Percentiles rank a stretch among this genome's conserved stretches.
phyloP scores from a whole-genome alignment of 768 basidiomycete species.

The Suillus clintonianus region DNA sequence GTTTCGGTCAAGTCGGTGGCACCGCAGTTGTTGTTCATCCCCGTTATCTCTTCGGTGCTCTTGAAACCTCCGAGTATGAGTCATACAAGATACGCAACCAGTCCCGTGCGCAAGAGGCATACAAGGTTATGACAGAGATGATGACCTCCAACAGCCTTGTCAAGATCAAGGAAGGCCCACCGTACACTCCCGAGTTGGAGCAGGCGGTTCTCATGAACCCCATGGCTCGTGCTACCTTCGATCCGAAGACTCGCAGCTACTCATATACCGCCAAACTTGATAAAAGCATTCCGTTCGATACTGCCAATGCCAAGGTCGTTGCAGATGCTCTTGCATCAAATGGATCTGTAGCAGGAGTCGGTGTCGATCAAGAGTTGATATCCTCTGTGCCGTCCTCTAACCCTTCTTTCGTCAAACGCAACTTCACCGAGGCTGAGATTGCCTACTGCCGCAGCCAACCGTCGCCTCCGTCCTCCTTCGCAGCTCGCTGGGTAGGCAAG shows the following conservation, averaged over 20 bases:
- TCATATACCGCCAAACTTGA: slow-evolving; percentile 70
- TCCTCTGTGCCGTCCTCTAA: slow-evolving; percentile 89
- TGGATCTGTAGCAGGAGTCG: slow-evolving; percentile 70
- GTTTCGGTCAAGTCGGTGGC: slow-evolving; percentile 98
- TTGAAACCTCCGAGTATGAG: slow-evolving; percentile 77
- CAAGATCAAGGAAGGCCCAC: slow-evolving; percentile 91
- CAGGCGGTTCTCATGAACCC: slow-evolving; percentile 88
- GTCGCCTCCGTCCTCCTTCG: slow-evolving; percentile 86
- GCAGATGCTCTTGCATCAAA: slow-evolving; percentile 41
- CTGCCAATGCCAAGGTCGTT: slow-evolving; percentile 68
- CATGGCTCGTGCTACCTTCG: slow-evolving; percentile 78
- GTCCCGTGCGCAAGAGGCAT: slow-evolving; percentile 66
- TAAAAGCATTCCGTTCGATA: slow-evolving; percentile 53
- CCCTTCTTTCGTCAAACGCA: slow-evolving; percentile 82
- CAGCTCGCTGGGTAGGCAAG: slow-evolving; percentile 96
- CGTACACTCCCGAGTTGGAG: slow-evolving; percentile 86
- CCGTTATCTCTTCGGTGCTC: slow-evolving; percentile 82
- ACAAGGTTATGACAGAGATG: slow-evolving; percentile 94
- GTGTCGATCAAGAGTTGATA: slow-evolving; percentile 93
- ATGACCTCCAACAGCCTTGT: slow-evolving; percentile 93
- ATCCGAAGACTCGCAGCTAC: slow-evolving; percentile 85
- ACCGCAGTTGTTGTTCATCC: slow-evolving; percentile 88
- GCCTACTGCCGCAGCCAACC: slow-evolving; percentile 87
- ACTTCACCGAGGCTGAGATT: slow-evolving; percentile 90
- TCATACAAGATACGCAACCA: slow-evolving; percentile 73